Base-by-base conservation (phyloP, 2,329 filamentous ascomycete species). In the Phaeosphaeriaceae sp. region DNA sequence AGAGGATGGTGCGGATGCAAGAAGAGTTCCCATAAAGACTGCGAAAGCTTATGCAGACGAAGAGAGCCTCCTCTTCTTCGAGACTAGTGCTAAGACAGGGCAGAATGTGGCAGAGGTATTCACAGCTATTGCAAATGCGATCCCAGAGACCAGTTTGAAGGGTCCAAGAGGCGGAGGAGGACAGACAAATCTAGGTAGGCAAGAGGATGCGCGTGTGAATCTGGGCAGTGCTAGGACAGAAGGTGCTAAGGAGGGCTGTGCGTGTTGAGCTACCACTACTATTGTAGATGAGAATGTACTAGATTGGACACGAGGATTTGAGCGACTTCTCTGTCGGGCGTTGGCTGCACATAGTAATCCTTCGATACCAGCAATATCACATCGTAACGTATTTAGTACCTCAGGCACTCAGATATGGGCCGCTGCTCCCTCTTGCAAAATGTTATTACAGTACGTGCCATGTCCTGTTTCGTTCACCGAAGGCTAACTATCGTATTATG, bases 81-180 rank as follows among this genome's bases (percentile, higher is more conserved):
- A 99, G 81, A 99, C 94, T 13, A 96, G 90, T 72, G 94, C 94
- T 39, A 99, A 99, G 86, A 94, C 91, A 3, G 94, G 94, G 20
- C 84, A 89, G 70, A 97, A 97, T 73, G 94, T 99, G 32, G 86
- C 88, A 44, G 93, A 97, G 65, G 94, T 99, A 26, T 99, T 99
- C 72, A 97, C 92, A 37, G 94, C 94, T 26, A 99, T 99, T 71
- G 94, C 94, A 52, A 97, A 97, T 71, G 92, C 92, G 33, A 99
- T 99, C 66, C 94, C 94, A 1, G 94, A 99, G 81, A 96, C 92
- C 43, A 96, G 91, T 56, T 79, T 97, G 73, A 97, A 97, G 84
- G 92, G 88, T 42, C 84, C 89, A 28, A 85, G 91, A 62, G 89
- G 89, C n/a, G 78, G 61, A 72, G 75, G 58, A 77, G 82, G 47